These are phyloP conservation scores for Backusella sp. DNA, from an alignment of 192 early-diverging fungal species.

Conservation along the genomic window DNA sequence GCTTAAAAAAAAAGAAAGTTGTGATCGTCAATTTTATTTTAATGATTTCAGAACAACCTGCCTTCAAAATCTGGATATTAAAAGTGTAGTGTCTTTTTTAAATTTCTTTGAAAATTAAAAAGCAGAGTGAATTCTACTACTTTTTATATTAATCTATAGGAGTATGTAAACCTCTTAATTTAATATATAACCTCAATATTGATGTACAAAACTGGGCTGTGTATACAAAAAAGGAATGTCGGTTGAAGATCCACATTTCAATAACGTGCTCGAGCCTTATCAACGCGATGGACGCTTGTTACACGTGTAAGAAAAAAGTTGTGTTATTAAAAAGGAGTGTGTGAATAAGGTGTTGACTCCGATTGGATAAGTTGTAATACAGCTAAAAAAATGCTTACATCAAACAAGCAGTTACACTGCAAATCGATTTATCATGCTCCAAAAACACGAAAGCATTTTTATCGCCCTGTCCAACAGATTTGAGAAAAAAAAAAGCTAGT, in stretches of 20 bases:
- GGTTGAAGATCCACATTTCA: constrained; percentile 1
- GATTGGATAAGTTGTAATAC: background rate
- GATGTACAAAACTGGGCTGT: background rate
- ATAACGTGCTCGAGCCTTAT: constrained; percentile 4
- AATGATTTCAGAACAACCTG: background rate
- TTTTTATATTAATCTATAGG: too few relatives aligned
- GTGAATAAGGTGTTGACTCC: background rate
- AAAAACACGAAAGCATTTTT: background rate
- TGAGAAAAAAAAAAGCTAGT: background rate
- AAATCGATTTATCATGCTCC: background rate
- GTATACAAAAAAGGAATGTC: background rate
- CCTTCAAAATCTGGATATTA: background rate
- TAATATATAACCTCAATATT: background rate
- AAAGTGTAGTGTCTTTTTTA: background rate
- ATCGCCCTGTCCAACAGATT: background rate
- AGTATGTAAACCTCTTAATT: background rate
- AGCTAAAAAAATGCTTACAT: background rate
- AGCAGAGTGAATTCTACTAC: background rate
- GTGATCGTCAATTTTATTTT: background rate
- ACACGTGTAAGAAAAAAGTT: background rate
- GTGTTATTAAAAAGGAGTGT: background rate
- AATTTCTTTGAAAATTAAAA: background rate
- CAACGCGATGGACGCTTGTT: background rate
- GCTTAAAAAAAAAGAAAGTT: background rate
- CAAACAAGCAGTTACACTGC: background rate